These are phyloP conservation scores for Candida sanyaensis DNA, from an alignment of 1,139 yeast genomes.

Conservation along the genomic window DNA sequence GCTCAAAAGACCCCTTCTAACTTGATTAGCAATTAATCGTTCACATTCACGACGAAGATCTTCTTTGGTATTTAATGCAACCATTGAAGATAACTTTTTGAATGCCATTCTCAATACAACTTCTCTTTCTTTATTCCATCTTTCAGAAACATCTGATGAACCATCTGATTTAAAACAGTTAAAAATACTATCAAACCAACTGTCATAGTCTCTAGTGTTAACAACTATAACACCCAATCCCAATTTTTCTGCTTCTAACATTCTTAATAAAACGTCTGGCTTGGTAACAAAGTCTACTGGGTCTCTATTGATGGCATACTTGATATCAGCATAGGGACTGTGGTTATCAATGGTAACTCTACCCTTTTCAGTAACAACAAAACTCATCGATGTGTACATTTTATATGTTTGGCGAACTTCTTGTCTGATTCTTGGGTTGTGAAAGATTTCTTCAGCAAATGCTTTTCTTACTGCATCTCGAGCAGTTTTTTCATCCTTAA, in stretches of 20 bases:
- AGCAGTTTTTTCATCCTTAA: slow-evolving; percentile 63
- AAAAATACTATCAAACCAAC: slow-evolving; percentile 50
- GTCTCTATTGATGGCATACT: slow-evolving; percentile 82
- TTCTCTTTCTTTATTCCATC: slow-evolving; percentile 83
- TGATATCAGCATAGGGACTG: slow-evolving; percentile 85
- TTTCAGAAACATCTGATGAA: slow-evolving; percentile 72
- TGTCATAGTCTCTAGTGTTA: slow-evolving; percentile 42
- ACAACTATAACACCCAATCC: slow-evolving; percentile 55
- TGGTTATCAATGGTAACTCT: slow-evolving; percentile 74
- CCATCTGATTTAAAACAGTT: slow-evolving; percentile 78
- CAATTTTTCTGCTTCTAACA: slow-evolving; percentile 85
- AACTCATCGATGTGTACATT: slow-evolving; percentile 68
- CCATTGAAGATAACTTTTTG: slow-evolving; percentile 66
- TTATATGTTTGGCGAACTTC: slow-evolving; percentile 72
- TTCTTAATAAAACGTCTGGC: slow-evolving; percentile 83
- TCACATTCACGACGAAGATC: slow-evolving; percentile 79
- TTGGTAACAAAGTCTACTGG: slow-evolving; percentile 69
- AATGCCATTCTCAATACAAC: slow-evolving; percentile 67
- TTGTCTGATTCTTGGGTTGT: slow-evolving; percentile 79
- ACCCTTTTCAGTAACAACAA: slow-evolving; percentile 86
- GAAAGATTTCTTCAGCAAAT: slow-evolving; percentile 76
- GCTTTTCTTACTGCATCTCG: slow-evolving; percentile 73
- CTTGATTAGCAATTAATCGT: slow-evolving; percentile 64
- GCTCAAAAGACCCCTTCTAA: slow-evolving; percentile 66
- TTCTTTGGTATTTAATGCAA: slow-evolving; percentile 79